A percentile compares a stretch with the other conserved stretches of the same genome.
These are phyloP conservation scores for Kurtzmaniella cleridarum DNA, from an alignment of 805 yeast species.

Conservation along the genomic window DNA sequence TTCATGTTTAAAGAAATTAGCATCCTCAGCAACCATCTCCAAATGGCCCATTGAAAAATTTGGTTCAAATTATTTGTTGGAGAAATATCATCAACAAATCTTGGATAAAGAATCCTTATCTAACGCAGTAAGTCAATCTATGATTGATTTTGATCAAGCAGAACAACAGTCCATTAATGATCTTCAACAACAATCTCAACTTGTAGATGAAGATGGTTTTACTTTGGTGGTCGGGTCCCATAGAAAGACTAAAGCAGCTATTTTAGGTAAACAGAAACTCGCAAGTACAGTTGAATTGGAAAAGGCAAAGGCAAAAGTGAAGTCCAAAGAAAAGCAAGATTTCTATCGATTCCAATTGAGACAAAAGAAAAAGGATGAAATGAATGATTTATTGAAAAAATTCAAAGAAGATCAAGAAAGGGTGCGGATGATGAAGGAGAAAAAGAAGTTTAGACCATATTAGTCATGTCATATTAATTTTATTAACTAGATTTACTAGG, in stretches of 20 bases:
- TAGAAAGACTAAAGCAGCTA: constrained; percentile 72
- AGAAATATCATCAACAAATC: constrained; percentile 25
- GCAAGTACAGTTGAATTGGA: constrained; percentile 33
- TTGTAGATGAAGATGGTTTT: constrained; percentile 92
- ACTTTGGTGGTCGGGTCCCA: constrained; percentile 85
- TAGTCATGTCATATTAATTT: constrained; percentile 24
- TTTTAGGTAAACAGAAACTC: constrained; percentile 49
- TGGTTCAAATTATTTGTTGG: constrained; percentile 42
- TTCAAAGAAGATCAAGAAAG: constrained; percentile 89
- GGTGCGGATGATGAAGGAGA: constrained; percentile 71
- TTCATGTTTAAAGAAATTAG: constrained; percentile 50
- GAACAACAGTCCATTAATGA: constrained; percentile 61
- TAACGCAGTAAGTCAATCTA: constrained; percentile 50
- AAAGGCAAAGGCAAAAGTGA: constrained; percentile 45
- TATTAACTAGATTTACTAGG: too few species aligned
- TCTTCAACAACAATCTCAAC: constrained; percentile 47
- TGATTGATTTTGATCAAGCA: constrained; percentile 62
- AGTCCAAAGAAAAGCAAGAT: constrained; percentile 77
- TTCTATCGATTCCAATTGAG: constrained; percentile 95
- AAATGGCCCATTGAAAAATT: constrained; percentile 35
- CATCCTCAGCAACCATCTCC: constrained; percentile 16
- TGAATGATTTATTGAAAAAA: constrained; percentile 77
- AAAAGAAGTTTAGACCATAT: constrained; percentile 82
- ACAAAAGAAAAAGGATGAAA: constrained; percentile 86
- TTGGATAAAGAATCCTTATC: constrained; percentile 50